Conservation (phyloP, 1,284 basidiomycete species). For the Ceratorhiza oryzae-sativae region DNA sequence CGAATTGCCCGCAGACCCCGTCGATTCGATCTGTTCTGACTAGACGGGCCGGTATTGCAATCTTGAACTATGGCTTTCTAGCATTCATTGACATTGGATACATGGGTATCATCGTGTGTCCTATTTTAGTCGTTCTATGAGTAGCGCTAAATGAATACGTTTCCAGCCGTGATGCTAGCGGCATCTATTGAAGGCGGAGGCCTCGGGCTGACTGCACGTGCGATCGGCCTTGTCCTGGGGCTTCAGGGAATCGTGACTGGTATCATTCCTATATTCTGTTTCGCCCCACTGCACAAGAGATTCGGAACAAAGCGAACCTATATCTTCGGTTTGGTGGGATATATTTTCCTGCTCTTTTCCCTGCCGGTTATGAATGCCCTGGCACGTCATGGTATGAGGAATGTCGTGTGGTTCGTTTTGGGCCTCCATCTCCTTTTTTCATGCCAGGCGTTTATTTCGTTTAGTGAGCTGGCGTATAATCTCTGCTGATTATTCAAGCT, state of each 20-base stretch:
- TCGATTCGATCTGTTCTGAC: conserved; percentile 27
- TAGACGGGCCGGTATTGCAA: conserved; percentile 19
- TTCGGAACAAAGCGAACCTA: conserved; percentile 40
- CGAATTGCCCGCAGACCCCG: background rate
- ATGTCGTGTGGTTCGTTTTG: conserved; percentile 27
- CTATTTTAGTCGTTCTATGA: background rate
- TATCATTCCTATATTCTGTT: conserved; percentile 36
- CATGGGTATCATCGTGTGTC: conserved; percentile 6
- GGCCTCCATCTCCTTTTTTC: conserved; percentile 15
- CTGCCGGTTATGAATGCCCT: conserved; percentile 40
- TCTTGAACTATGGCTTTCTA: conserved; percentile 30
- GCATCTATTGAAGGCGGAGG: conserved; percentile 40
- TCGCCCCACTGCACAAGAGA: conserved; percentile 37
- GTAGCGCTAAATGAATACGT: background rate
- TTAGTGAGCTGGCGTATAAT: conserved; percentile 34
- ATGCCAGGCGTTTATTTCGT: conserved; percentile 32
- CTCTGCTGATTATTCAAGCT: background rate
- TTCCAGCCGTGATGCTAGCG: conserved; percentile 38
- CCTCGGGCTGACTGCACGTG: conserved; percentile 35
- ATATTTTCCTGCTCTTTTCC: conserved; percentile 9
- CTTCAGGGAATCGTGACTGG: conserved; percentile 38
- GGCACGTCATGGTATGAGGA: conserved; percentile 10
- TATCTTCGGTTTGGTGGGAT: conserved; percentile 25
- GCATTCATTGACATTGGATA: conserved; percentile 32
- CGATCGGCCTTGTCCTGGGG: conserved; percentile 41